Conservation (phyloP, 306 rosid genomes). For the Lathyrus oleraceus region DNA sequence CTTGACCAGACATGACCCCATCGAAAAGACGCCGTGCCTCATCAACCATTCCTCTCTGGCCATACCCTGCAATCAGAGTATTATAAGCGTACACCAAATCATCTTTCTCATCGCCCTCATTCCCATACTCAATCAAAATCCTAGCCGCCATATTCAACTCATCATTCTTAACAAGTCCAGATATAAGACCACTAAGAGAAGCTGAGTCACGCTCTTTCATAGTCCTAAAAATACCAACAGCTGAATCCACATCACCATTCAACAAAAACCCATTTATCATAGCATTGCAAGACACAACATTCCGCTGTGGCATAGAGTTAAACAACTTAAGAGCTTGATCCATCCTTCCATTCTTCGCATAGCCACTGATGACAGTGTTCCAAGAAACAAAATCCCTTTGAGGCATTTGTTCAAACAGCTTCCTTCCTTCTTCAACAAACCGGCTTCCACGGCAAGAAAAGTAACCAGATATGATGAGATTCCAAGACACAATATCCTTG, state of each 20-base stretch:
- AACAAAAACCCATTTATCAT: constrained; percentile 49
- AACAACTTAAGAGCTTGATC: constrained; percentile 47
- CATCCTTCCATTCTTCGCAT: constrained; percentile 50
- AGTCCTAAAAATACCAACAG: constrained; percentile 37
- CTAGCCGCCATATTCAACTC: constrained; percentile 39
- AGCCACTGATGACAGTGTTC: constrained; percentile 53
- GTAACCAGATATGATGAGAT: constrained; percentile 45
- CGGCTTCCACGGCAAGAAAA: constrained; percentile 38
- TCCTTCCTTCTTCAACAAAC: constrained; percentile 40
- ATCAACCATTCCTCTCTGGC: constrained; percentile 49
- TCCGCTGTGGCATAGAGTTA: constrained; percentile 41
- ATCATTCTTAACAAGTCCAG: constrained; percentile 49
- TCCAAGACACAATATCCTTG: constrained; percentile 49
- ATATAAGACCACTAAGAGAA: constrained; percentile 44
- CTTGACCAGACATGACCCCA: constrained; percentile 27
- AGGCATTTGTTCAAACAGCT: constrained; percentile 47
- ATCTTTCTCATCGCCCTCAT: constrained; percentile 25
- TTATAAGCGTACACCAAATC: constrained; percentile 51
- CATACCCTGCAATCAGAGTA: constrained; percentile 48
- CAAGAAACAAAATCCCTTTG: constrained; percentile 51
- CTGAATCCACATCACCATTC: constrained; percentile 46
- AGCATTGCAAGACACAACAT: constrained; percentile 51
- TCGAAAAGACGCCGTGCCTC: constrained; percentile 50
- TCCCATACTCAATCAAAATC: constrained; percentile 41
- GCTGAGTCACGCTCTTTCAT: constrained; percentile 44